A percentile compares a stretch with the other conserved stretches of the same genome.
Conservation (phyloP, 257 asterid genomes). For the Orobanche coerulescens region DNA sequence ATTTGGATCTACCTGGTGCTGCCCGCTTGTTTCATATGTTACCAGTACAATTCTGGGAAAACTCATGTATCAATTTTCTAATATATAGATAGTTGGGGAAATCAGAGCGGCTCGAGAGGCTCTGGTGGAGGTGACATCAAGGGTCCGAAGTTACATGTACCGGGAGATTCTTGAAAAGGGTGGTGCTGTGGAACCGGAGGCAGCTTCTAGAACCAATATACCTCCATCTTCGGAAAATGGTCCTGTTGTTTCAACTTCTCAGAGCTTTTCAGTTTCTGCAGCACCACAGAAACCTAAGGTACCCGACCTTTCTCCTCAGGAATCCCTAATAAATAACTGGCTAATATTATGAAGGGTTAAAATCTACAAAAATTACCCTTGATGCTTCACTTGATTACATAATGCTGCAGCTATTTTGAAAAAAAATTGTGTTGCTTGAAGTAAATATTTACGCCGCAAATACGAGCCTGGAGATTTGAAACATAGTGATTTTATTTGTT, state of each 20-base stretch:
- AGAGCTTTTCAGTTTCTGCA: conserved; percentile 28
- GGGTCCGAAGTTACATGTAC: conserved; percentile 40
- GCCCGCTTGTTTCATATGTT: neutral
- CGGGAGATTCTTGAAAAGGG: conserved; percentile 32
- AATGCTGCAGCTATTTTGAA: too few relatives aligned
- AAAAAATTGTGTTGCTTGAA: too few relatives aligned
- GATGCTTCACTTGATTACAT: neutral
- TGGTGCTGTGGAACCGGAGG: conserved; percentile 27
- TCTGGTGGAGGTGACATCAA: conserved; percentile 49
- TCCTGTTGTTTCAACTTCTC: conserved; percentile 29
- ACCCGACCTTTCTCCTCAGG: neutral
- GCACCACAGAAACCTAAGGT: conserved; percentile 33
- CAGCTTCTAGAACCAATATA: conserved; percentile 29
- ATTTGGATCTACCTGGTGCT: conserved; percentile 9
- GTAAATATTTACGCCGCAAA: neutral
- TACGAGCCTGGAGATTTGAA: neutral
- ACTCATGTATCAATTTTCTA: conserved; percentile 7
- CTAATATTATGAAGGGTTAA: neutral
- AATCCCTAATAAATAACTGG: neutral
- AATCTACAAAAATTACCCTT: neutral
- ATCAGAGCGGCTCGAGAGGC: conserved; percentile 57
- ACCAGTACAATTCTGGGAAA: conserved; percentile 7
- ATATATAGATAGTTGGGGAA: conserved; percentile 65
- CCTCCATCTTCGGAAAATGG: conserved; percentile 32
- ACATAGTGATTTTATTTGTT: neutral